Evolutionary conservation across 306 rosid genomes (phyloP).

Genomic region (Cucumis melo): DNA sequence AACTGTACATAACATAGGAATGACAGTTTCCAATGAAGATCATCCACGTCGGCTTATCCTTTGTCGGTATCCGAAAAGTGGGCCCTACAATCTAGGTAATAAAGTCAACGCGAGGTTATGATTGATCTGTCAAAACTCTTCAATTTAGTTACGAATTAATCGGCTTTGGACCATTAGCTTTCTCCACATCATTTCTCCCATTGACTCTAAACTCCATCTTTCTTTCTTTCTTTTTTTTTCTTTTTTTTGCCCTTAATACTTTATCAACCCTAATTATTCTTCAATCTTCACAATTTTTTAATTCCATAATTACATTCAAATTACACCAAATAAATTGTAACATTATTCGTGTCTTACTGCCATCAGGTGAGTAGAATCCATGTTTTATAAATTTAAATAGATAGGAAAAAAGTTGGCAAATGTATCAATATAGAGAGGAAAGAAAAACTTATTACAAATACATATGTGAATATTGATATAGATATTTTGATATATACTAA

Average conservation of each 20-base stretch:
- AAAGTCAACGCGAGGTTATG: slow-evolving; percentile 24
- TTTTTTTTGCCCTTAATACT: background rate
- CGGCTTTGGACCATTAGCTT: slow-evolving; percentile 9
- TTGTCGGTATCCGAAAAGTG: background rate
- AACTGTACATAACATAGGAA: background rate
- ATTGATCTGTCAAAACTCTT: slow-evolving; percentile 20
- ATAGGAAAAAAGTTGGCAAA: background rate
- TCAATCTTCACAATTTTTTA: background rate
- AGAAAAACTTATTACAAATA: background rate
- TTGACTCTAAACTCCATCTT: background rate
- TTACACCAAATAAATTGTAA: background rate
- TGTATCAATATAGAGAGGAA: background rate
- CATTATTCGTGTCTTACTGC: no score
- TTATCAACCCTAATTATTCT: background rate
- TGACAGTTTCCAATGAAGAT: background rate
- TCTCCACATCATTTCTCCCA: slow-evolving; percentile 1
- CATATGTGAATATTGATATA: background rate
- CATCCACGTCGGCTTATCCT: background rate
- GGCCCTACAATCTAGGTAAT: background rate
- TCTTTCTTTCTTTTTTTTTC: background rate
- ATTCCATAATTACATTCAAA: background rate
- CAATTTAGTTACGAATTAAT: slow-evolving; percentile 11
- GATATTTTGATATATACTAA: background rate
- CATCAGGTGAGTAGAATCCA: no score
- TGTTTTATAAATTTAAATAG: no score